Base-by-base conservation (phyloP, 2,329 filamentous ascomycete species). In the Neodidymelliopsis sp. region DNA sequence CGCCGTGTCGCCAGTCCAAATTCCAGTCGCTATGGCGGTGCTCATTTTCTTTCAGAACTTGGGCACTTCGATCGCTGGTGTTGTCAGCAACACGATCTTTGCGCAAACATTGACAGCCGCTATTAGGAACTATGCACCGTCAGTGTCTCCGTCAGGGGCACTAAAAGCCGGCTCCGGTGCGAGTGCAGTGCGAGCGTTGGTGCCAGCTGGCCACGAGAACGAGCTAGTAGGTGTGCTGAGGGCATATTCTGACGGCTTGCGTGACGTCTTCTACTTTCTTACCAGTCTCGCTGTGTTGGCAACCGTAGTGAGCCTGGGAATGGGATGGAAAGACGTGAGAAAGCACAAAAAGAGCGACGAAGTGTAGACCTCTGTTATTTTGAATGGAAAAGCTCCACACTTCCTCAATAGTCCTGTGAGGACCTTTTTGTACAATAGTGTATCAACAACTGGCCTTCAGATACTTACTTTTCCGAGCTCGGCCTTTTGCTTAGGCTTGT, bases 1-100 rank as follows among this genome's bases (percentile, higher is more conserved):
- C 8, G 49, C 59, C 2, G 54, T 75, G 0, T 30, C 49, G 3
- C 48, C 57, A 5, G 28, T 48, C 1, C 57, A 72, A 36, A 63
- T 71, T 10, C 59, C 74, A 2, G 35, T 69, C 19, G 63, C 60
- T 6, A 65, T 70, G 35, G 61, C 72, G 4, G 52, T 69, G 7
- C 40, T 75, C 3, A 58, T 74, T 19, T 74, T 75, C 53, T 41
- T 57, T 24, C 72, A 75, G 42, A 72, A 71, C 39, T 59, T 75
- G 4, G 60, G 67, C 12, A 64, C 46, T 2, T 61, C 73, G 0
- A 56, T 67, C 6, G 66, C 57, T 28, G 54, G 71, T 11, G 59
- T 70, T 4, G 51, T 69, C 7, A 66, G 63, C 18, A 67, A 62
- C 29, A 57, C 60, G 1, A 60, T 69, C 23, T 67, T 70, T 22